Conservation (phyloP, 169 alveolate species). For the Cryptosporidium ubiquitum region DNA sequence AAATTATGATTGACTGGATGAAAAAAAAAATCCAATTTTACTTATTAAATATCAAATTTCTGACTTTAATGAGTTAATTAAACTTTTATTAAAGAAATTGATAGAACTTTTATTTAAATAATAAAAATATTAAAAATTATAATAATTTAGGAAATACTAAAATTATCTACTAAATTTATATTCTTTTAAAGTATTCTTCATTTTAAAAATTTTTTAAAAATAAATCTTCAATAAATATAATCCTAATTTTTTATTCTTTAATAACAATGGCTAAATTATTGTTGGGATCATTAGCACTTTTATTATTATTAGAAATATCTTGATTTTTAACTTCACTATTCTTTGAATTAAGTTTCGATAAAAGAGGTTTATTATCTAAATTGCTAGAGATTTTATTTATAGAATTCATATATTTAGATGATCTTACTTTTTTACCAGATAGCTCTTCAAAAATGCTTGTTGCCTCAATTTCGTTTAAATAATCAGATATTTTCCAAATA, state of each 20-base stretch:
- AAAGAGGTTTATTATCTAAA: slow-evolving; percentile 33
- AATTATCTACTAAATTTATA: neutral
- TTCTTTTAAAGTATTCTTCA: neutral
- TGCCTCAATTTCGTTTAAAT: slow-evolving; percentile 66
- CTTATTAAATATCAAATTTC: neutral
- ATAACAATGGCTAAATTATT: neutral
- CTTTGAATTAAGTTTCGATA: slow-evolving; percentile 1
- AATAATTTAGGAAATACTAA: neutral
- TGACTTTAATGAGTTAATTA: too few species aligned
- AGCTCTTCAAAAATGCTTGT: slow-evolving; percentile 39
- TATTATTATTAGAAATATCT: neutral
- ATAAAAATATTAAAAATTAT: too few species aligned
- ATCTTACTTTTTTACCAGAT: slow-evolving; percentile 1
- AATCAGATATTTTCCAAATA: slow-evolving; percentile 65
- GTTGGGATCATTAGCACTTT: neutral
- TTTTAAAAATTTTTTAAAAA: neutral
- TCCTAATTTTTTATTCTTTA: neutral
- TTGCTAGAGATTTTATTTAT: slow-evolving; percentile 2
- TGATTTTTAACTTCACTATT: neutral
- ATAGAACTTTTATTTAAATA: too few species aligned
- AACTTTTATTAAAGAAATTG: too few species aligned
- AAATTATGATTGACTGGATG: neutral
- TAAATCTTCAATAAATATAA: neutral
- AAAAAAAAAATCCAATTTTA: neutral
- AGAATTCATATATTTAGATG: slow-evolving; percentile 37